Evolutionary conservation across 2,329 filamentous ascomycete genomes (phyloP).

Genomic region (Fusarium austroafricanum): DNA sequence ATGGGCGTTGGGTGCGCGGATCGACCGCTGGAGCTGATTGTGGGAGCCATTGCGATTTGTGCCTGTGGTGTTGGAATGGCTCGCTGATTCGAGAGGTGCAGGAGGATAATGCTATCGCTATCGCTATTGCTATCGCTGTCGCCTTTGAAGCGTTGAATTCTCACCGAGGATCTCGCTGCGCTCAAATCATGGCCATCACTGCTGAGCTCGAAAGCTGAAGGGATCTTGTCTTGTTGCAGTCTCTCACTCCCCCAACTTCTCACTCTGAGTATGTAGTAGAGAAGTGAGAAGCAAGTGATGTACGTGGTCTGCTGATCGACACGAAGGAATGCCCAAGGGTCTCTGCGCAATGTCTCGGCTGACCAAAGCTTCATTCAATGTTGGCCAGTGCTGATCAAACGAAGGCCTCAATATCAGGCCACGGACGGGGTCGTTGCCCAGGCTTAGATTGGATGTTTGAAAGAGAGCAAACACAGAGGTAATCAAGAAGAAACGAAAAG

Average conservation of each 20-base stretch:
- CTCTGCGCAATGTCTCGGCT: constrained; percentile 33
- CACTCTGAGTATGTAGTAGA: neutral
- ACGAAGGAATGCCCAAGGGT: constrained; percentile 25
- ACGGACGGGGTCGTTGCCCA: constrained; percentile 25
- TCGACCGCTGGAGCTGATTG: constrained; percentile 1
- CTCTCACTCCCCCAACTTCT: constrained; percentile 3
- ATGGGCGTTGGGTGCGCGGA: constrained; percentile 1
- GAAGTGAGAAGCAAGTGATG: constrained; percentile 4
- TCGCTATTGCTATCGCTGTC: neutral
- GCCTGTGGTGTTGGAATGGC: constrained; percentile 5
- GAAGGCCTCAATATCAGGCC: constrained; percentile 33
- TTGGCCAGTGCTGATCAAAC: constrained; percentile 3
- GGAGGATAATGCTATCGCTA: neutral
- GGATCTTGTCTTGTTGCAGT: neutral
- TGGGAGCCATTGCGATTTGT: constrained; percentile 18
- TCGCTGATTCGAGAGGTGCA: constrained; percentile 9
- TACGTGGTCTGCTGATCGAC: constrained; percentile 10
- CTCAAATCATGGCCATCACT: constrained; percentile 34
- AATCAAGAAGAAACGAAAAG: neutral
- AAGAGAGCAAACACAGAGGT: constrained; percentile 4
- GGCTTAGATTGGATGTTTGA: constrained; percentile 25
- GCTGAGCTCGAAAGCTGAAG: constrained; percentile 27
- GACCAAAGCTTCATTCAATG: constrained; percentile 2
- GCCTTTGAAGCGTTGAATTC: constrained; percentile 21
- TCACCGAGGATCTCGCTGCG: constrained; percentile 26